Base-by-base conservation (phyloP, 106 monocot species). In the Dendrobium catenatum region DNA sequence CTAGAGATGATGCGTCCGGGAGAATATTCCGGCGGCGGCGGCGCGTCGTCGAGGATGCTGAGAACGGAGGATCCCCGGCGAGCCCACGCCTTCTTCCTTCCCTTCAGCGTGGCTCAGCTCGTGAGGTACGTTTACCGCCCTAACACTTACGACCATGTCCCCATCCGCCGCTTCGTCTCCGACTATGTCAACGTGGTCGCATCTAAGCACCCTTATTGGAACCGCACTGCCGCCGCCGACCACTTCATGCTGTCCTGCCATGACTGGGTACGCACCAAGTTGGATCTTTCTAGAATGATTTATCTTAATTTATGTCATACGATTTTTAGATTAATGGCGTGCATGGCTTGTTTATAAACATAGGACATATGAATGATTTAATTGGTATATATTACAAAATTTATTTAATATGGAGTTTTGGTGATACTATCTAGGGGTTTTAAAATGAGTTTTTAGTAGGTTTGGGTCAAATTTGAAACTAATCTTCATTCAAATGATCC, bases 161-260 rank as follows among this genome's bases (percentile, higher is more conserved):
- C 88, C 8, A 47, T 90, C 9, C 33, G 68, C 44, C 47, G 75
- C 29, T 68, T 90, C 78, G 90, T 90, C 33, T 46, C 83, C 13
- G 90, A 90, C 80, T 90, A 90, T 67, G 75, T 90, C 56, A 27
- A 42, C 22, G 87, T 90, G 13, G 72, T 90, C 49, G 77, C 90
- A 2, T 68, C 85, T 24, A 87, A 81, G 48, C 83, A 90, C 19
- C 87, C 85, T 1, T 90, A 79, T 31, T 90, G 90, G 90, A 87
- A 90, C 58, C 82, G 85, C 43, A 74, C 87, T 10, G 78, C 77
- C 46, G 90, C 87, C 4, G 81, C 90, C 16, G 90, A 90, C 73
- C 90, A 90, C 61, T 90, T 90, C 85, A 90, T 90, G 90, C 83
- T 90, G 48, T 87, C 90, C 55, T 90, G 90, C 85, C 90, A 90